A percentile compares a stretch with the other conserved stretches of the same genome.
phyloP scores from a whole-genome alignment of 306 rosid species.

The Senna tora region DNA sequence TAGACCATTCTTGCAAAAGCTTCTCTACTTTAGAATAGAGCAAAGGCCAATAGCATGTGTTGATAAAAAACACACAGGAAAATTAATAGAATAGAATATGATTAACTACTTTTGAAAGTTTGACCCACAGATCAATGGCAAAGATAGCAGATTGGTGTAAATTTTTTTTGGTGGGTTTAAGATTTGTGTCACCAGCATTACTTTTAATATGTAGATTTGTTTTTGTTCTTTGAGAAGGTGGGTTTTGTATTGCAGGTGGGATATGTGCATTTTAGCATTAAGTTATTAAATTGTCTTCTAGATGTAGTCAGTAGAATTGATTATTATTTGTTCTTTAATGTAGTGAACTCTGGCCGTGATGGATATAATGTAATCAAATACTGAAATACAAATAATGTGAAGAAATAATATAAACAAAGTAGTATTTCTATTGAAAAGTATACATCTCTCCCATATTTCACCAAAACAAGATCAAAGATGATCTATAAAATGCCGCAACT shows the following conservation, averaged over 20 bases:
- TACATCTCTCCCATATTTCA: conserved; percentile 28
- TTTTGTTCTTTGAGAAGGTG: too few species aligned
- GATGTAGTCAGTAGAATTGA: too few species aligned
- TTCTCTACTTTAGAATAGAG: too few species aligned
- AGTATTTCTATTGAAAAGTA: background rate
- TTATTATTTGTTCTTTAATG: too few species aligned
- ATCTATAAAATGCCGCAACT: conserved; percentile 14
- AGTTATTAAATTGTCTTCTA: too few species aligned
- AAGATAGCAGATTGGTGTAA: background rate
- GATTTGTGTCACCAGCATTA: background rate
- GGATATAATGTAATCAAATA: too few species aligned
- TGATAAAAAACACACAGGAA: background rate
- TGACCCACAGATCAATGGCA: background rate
- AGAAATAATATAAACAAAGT: conserved; percentile 5
- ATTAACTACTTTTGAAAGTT: background rate
- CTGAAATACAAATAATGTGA: too few species aligned
- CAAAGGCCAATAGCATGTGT: background rate
- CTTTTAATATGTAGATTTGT: background rate
- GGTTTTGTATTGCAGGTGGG: too few species aligned
- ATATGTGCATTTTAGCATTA: too few species aligned
- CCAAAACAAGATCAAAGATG: conserved; percentile 35
- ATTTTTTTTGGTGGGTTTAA: background rate
- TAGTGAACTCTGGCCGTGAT: too few species aligned
- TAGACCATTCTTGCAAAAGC: too few species aligned
- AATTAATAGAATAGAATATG: background rate